Base-by-base conservation (phyloP, 176 grass and related monocot species). In the Panicum miliaceum region DNA sequence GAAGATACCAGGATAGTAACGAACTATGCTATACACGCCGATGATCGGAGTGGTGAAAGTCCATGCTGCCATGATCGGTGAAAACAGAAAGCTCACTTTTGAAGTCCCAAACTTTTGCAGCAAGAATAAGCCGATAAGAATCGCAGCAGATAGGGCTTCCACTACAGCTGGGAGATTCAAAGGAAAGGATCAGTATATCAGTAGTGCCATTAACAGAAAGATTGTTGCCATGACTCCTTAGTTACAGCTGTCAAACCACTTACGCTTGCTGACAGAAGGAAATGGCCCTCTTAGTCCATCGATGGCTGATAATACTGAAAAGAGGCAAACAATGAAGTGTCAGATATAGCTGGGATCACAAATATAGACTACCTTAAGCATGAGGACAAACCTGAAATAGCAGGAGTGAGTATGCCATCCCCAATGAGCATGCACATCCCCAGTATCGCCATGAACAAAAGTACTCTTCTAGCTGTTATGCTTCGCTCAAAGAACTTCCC, bases 401-500 rank as follows among this genome's bases (percentile, higher is more conserved):
- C 91, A 69, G 94, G 91, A 64, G 94, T 97, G 32, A 97, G 89
- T 84, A 97, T 94, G 53, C 94, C 94, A 90, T 91, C 94, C 82
- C 91, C 91, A 59, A 93, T 97, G 45, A 97, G 87, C 94, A 93
- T 97, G 75, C 94, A 97, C 84, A 91, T 91, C 35, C 94, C 94
- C n/a, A 97, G 48, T 69, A 97, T 90, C 42, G 87, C 82, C 56
- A 97, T 69, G 62, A 97, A 93, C 46, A 97, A 80, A 58, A 97
- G 82, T 42, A 78, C 83, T 75, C 94, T 97, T 91, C 91, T 89
- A 68, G 87, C 84, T 82, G 80, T 77, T 64, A 91, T 78, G 79
- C 94, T 97, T 86, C 32, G 69, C 73, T 97, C 87, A 32, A 97
- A 77, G 78, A 90, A 91, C 70, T 86, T 91, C 75, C 80, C 94